These are phyloP conservation scores for Leccinum rimulosum DNA, from an alignment of 768 basidiomycete genomes.

Conservation along the genomic window DNA sequence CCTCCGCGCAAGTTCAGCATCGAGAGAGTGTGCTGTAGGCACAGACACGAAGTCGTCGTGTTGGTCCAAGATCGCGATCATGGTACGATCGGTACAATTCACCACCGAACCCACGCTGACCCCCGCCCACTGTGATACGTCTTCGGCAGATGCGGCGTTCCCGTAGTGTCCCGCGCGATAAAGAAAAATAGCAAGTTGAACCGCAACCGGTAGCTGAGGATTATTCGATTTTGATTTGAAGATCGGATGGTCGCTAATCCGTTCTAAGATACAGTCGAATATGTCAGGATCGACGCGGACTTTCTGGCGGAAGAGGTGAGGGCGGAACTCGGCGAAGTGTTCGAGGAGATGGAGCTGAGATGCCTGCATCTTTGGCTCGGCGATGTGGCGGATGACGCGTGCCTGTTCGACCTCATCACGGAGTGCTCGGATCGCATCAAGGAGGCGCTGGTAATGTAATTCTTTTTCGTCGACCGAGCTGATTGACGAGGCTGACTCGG, in stretches of 20 bases:
- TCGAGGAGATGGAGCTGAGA: neutral
- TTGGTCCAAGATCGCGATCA: neutral
- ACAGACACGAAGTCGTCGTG: neutral
- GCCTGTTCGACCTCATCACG: neutral
- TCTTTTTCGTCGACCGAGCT: too few relatives aligned
- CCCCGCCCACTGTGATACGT: neutral
- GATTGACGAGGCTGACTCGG: too few relatives aligned
- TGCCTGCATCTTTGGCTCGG: neutral
- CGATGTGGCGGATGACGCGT: neutral
- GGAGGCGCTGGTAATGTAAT: neutral
- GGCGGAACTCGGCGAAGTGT: neutral
- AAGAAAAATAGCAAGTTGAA: neutral
- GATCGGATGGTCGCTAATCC: neutral
- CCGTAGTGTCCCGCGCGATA: neutral
- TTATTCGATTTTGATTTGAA: neutral
- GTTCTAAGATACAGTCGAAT: neutral
- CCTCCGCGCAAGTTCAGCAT: neutral
- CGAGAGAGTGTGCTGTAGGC: neutral
- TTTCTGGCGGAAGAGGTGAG: neutral
- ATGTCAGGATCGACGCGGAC: neutral
- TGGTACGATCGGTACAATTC: neutral
- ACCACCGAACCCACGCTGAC: neutral
- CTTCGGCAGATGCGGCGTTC: neutral
- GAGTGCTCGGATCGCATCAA: neutral
- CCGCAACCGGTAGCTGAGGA: neutral